Conservation (phyloP, 2,329 filamentous ascomycete species). For the Thermothelomyces thermophilus region DNA sequence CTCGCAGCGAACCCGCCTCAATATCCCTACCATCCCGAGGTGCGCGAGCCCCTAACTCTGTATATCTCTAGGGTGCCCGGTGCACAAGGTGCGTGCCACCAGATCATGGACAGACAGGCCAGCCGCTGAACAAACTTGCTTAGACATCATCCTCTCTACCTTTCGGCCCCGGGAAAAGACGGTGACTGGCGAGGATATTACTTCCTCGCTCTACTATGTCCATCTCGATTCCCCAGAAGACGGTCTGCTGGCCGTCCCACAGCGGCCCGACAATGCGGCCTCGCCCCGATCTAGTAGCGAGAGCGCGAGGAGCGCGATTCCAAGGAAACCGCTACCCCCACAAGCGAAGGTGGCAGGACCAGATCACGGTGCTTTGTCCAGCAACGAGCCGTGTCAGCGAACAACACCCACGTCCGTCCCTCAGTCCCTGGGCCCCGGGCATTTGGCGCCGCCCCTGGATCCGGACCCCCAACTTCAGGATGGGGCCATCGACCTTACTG, state of each 20-base stretch:
- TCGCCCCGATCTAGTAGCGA: conserved; percentile 40
- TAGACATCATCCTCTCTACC: conserved; percentile 88
- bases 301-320: conserved; percentile 38
- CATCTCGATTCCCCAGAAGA: conserved; percentile 66
- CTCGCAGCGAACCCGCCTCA: conserved; percentile 81
- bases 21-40: conserved; percentile 71
- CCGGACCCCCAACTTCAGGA: neutral
- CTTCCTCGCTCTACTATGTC: conserved; percentile 83
- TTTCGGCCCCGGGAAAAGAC: conserved; percentile 84
- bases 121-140: conserved; percentile 15
- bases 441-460: neutral
- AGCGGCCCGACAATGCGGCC: conserved; percentile 24
- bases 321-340: conserved; percentile 45
- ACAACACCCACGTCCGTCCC: neutral
- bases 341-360: conserved; percentile 20
- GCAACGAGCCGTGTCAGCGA: neutral
- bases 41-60: conserved; percentile 66
- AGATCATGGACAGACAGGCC: neutral
- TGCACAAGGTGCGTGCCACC: conserved; percentile 60
- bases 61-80: conserved; percentile 94
- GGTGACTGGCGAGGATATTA: conserved; percentile 80
- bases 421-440: neutral
- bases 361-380: neutral
- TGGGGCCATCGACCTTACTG: neutral
- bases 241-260: conserved; percentile 31